Percentiles rank a stretch among this genome's conserved stretches.
These are phyloP conservation scores for Peribolospora kevripleyi DNA, from an alignment of 768 basidiomycete species.

Conservation along the genomic window DNA sequence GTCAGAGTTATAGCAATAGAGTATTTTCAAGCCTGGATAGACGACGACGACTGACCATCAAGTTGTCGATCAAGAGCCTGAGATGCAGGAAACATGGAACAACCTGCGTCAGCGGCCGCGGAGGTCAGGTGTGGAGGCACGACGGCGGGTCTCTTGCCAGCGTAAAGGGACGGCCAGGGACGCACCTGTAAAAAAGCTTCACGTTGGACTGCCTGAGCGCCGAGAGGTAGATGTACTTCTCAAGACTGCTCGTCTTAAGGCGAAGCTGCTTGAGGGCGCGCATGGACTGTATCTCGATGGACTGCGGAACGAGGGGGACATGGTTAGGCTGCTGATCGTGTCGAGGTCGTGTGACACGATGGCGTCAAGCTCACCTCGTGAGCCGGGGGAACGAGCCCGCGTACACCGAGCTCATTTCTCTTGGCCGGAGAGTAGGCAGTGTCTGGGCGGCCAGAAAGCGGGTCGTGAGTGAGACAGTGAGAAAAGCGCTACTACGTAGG, in stretches of 20 bases:
- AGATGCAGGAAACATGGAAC: background rate
- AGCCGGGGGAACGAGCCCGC: background rate
- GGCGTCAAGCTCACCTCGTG: background rate
- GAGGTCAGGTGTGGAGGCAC: background rate
- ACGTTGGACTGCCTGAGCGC: slow-evolving; percentile 48
- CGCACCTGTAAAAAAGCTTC: slow-evolving; percentile 48
- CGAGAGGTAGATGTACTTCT: slow-evolving; percentile 66
- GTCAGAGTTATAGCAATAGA: background rate
- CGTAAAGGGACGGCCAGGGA: background rate
- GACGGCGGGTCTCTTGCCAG: background rate
- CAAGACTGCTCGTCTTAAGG: slow-evolving; percentile 20
- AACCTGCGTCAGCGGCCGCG: no score
- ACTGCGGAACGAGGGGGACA: background rate
- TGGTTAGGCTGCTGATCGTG: background rate
- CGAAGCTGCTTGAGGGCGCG: background rate
- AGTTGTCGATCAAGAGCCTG: slow-evolving; percentile 5
- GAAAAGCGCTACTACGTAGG: background rate
- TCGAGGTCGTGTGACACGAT: background rate
- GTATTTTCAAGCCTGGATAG: background rate
- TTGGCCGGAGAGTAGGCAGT: background rate
- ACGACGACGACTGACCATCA: background rate
- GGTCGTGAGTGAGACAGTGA: background rate
- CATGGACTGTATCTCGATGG: background rate
- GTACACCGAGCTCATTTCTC: no score
- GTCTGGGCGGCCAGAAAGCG: background rate